Conservation (phyloP, 1,139 yeast genomes). For the Debaryomycetaceae sp. region DNA sequence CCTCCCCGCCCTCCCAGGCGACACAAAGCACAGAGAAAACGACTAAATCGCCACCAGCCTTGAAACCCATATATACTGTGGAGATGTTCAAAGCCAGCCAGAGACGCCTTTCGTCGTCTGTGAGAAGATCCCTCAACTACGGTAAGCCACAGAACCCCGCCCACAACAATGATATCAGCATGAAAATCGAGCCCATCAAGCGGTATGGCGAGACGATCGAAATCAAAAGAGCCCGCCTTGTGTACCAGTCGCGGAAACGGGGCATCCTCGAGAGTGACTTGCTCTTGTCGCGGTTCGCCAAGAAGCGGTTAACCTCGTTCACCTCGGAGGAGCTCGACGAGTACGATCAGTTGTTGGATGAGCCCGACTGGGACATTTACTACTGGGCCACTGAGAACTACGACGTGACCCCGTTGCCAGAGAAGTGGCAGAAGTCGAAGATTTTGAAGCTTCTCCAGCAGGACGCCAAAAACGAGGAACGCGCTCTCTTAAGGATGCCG, state of each 20-base stretch:
- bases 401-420: constrained; percentile 80
- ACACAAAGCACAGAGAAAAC: neutral
- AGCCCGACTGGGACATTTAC: constrained; percentile 97
- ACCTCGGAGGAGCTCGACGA: constrained; percentile 71
- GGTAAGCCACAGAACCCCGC: constrained; percentile 47
- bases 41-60: neutral
- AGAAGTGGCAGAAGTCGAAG: constrained; percentile 68
- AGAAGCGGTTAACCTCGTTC: constrained; percentile 59
- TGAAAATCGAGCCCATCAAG: constrained; percentile 70
- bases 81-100: constrained; percentile 9
- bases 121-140: constrained; percentile 24
- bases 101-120: constrained; percentile 10
- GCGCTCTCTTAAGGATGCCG: constrained; percentile 85
- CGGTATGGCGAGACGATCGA: constrained; percentile 73
- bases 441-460: constrained; percentile 66
- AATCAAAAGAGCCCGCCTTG: constrained; percentile 75
- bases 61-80: neutral
- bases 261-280: constrained; percentile 94
- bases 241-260: constrained; percentile 90
- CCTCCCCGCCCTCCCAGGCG: no score
- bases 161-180: constrained; percentile 28
- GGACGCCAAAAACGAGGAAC: constrained; percentile 67
- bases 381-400: constrained; percentile 93
- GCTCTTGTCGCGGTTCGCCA: constrained; percentile 79
- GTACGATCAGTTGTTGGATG: constrained; percentile 81